A percentile compares a stretch with the other conserved stretches of the same genome.
Evolutionary conservation across 1,284 basidiomycete genomes (phyloP).

Genomic region (Uromyces viciae-fabae): DNA sequence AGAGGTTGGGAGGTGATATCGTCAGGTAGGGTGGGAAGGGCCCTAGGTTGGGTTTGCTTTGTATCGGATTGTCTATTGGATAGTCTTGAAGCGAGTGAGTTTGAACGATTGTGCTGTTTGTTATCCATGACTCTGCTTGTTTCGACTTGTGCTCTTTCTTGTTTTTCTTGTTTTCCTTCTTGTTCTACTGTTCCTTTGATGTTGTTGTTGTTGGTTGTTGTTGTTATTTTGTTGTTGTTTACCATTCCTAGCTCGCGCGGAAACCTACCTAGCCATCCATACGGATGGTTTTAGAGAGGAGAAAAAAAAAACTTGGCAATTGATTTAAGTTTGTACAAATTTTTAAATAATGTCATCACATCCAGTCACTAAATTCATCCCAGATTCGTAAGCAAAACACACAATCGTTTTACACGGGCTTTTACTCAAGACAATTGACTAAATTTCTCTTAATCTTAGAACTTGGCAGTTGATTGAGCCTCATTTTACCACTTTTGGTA

Average conservation of each 20-base stretch:
- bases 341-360: constrained; percentile 12
- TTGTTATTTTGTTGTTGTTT: too few relatives aligned
- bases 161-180: background rate
- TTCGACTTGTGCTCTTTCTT: background rate
- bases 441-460: background rate
- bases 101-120: constrained; percentile 36
- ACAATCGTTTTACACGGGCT: too few relatives aligned
- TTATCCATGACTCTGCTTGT: too few relatives aligned
- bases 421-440: background rate
- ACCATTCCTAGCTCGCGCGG: too few relatives aligned
- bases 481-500: constrained; percentile 74
- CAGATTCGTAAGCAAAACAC: constrained; percentile 11
- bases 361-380: constrained; percentile 42
- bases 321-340: too few relatives aligned
- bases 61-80: constrained; percentile 12
- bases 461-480: constrained; percentile 59
- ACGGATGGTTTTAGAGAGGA: too few relatives aligned
- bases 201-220: background rate
- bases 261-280: too few relatives aligned
- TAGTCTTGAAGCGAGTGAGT: constrained; percentile 40
- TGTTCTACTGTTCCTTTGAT: background rate
- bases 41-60: background rate
- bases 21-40: background rate
- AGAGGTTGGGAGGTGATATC: constrained; percentile 21
- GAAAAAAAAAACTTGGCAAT: too few relatives aligned